Percentiles rank a stretch among this genome's conserved stretches.
Evolutionary conservation across 495 filamentous ascomycete species (phyloP).

Genomic region (Aspergillus sclerotiicarbonarius): DNA sequence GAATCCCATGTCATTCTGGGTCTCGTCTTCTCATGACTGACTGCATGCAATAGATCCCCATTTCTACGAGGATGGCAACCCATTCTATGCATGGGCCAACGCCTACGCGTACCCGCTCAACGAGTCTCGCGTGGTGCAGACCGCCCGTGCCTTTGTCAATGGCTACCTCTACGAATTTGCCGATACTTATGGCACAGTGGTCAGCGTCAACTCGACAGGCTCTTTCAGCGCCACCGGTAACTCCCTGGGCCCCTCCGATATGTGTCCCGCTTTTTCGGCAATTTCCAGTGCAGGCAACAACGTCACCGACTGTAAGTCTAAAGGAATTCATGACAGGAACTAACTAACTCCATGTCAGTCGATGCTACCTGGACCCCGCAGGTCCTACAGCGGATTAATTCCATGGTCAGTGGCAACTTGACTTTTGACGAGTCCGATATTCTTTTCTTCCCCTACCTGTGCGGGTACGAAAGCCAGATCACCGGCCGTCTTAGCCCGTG

Average conservation of each 20-base stretch:
- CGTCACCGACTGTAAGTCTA: background rate
- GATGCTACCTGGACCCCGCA: conserved; percentile 51
- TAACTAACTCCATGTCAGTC: background rate
- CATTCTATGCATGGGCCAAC: conserved; percentile 58
- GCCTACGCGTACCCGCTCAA: conserved; percentile 33
- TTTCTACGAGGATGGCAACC: conserved; percentile 54
- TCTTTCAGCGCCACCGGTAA: conserved; percentile 41
- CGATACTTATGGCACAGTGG: conserved; percentile 44
- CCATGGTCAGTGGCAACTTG: conserved; percentile 46
- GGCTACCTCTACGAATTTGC: conserved; percentile 4
- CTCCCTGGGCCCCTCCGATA: conserved; percentile 54
- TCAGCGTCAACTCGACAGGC: conserved; percentile 45
- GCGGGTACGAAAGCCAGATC: conserved; percentile 60
- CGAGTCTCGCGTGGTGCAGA: background rate
- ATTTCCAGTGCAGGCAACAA: conserved; percentile 6
- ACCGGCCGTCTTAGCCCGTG: conserved; percentile 52
- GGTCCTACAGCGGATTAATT: conserved; percentile 48
- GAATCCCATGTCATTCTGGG: conserved; percentile 16
- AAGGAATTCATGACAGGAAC: background rate
- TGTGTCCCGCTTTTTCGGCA: conserved; percentile 46
- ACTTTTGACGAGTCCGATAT: conserved; percentile 50
- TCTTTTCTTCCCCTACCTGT: conserved; percentile 56
- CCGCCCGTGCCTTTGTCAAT: background rate
- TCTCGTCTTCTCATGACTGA: conserved; percentile 20
- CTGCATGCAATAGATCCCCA: conserved; percentile 42